Evolutionary conservation across 208 protist species (phyloP), one percentile per base, ranked within the genome.

Genomic region (Acanthamoeba lenticulata): DNA sequence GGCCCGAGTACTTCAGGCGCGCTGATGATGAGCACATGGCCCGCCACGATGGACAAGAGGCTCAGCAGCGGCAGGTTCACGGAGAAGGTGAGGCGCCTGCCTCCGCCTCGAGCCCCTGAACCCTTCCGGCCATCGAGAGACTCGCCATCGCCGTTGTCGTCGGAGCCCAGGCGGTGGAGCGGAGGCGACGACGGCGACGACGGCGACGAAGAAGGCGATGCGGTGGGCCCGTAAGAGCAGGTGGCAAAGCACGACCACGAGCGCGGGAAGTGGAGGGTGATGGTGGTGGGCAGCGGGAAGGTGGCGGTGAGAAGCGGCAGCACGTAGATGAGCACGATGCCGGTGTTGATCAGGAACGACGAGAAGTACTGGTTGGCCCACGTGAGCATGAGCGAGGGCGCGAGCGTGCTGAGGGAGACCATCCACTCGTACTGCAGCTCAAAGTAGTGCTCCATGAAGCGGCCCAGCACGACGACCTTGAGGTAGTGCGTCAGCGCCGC

Each of bases 341-440:
- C 85, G 7, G 85, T 91, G 55, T 91, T 91, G 55, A 91, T 91
- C 49, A 69, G 52, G 85, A 91, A 40, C 34, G 85, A 91, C 0
- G 34, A 45, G 36, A 91, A 91, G 85, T 91, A 91, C 85, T 91
- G 85, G 42, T 91, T 91, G 34, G 85, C 85, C 85, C 85, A 91
- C n/a, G 60, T 72, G 17, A 91, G 49, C 85, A 65, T 45, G 34
- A 91, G 34, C 24, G 55, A 91, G n/a, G 85, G 85, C 55, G 60
- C 49, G 21, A 91, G 85, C 38, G 85, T 91, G 85, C 38, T 52
- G 32, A 72, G 44, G 9, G 85, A 52, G 17, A 91, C 27, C 85
- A 91, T 91, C 85, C 85, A 91, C 60, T 65, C 55, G 85, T 65
- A 91, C 42, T 91, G 34, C 27, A 91, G 49, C 5, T 91, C 85